Evolutionary conservation across 495 filamentous ascomycete genomes (phyloP).

Genomic region (Podospora comata): DNA sequence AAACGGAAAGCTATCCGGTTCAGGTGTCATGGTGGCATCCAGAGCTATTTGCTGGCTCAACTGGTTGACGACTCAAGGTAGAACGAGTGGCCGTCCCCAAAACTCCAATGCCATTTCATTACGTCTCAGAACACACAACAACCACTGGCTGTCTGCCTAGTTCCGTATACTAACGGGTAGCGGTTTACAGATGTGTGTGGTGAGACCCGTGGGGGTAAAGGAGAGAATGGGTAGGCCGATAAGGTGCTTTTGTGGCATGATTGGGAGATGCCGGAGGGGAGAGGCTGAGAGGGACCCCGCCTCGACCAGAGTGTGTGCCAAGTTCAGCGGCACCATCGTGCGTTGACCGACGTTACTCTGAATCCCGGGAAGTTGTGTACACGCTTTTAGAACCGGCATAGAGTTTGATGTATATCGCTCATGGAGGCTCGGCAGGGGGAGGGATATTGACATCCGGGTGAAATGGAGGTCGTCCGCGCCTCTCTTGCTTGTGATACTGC

Average conservation of each 20-base stretch:
- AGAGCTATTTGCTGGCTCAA: background rate
- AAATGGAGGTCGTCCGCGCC: background rate
- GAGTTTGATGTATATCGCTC: slow-evolving; percentile 6
- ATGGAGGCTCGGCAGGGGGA: background rate
- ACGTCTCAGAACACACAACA: slow-evolving; percentile 22
- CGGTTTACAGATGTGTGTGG: slow-evolving; percentile 4
- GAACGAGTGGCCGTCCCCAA: background rate
- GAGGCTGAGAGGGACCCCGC: slow-evolving; percentile 15
- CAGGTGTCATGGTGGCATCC: background rate
- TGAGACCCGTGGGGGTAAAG: slow-evolving; percentile 23
- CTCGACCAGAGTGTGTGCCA: slow-evolving; percentile 3
- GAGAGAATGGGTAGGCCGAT: slow-evolving; percentile 20
- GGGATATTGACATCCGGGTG: background rate
- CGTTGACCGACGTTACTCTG: slow-evolving; percentile 8
- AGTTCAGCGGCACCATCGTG: slow-evolving; percentile 7
- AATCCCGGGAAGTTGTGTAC: slow-evolving; percentile 8
- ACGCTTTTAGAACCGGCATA: background rate
- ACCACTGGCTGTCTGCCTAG: background rate
- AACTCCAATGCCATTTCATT: slow-evolving; percentile 10
- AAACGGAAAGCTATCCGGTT: slow-evolving; percentile 7
- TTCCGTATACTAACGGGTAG: background rate
- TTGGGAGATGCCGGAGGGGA: slow-evolving; percentile 12
- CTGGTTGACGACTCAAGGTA: background rate
- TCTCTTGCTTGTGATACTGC: background rate
- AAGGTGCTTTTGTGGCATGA: slow-evolving; percentile 16